These are phyloP conservation scores for Spencermartinsiella europaea DNA, from an alignment of 805 yeast species.

Conservation along the genomic window DNA sequence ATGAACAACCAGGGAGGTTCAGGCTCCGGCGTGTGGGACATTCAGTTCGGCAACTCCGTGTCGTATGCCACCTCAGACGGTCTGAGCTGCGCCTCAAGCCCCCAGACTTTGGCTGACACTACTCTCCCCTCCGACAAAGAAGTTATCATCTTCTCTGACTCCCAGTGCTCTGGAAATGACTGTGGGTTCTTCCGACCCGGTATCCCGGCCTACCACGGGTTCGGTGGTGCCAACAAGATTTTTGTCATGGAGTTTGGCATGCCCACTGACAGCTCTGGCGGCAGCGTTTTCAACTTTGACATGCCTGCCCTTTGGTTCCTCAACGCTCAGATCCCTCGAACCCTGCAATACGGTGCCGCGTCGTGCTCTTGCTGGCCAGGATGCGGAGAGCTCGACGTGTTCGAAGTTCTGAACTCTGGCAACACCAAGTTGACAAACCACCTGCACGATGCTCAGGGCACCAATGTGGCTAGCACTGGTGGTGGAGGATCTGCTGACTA, in stretches of 20 bases:
- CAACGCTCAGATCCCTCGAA: slow-evolving; percentile 95
- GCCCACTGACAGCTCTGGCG: slow-evolving; percentile 59
- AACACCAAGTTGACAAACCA: slow-evolving; percentile 46
- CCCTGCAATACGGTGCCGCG: slow-evolving; percentile 82
- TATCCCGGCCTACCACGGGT: slow-evolving; percentile 93
- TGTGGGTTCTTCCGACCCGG: slow-evolving; percentile 87
- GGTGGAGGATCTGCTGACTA: slow-evolving; percentile 67
- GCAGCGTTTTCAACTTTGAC: slow-evolving; percentile 58
- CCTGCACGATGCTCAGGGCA: slow-evolving; percentile 80
- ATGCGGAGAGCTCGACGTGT: slow-evolving; percentile 96
- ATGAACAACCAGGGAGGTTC: slow-evolving; percentile 85
- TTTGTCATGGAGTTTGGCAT: slow-evolving; percentile 90
- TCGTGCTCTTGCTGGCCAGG: slow-evolving; percentile 96
- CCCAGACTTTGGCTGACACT: slow-evolving; percentile 65
- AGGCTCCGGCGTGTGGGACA: slow-evolving; percentile 85
- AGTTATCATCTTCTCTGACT: slow-evolving; percentile 69
- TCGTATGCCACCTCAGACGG: slow-evolving; percentile 81
- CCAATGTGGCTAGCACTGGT: slow-evolving; percentile 48
- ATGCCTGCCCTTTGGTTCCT: slow-evolving; percentile 99
- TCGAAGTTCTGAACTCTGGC: slow-evolving; percentile 68
- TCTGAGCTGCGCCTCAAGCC: slow-evolving; percentile 59
- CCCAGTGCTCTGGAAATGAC: slow-evolving; percentile 36
- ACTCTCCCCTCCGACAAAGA: slow-evolving; percentile 70
- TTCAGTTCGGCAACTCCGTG: slow-evolving; percentile 85
- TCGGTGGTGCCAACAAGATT: slow-evolving; percentile 76